phyloP scores from a whole-genome alignment of 2,329 filamentous ascomycete genomes.

The Xylariaceae sp. region DNA sequence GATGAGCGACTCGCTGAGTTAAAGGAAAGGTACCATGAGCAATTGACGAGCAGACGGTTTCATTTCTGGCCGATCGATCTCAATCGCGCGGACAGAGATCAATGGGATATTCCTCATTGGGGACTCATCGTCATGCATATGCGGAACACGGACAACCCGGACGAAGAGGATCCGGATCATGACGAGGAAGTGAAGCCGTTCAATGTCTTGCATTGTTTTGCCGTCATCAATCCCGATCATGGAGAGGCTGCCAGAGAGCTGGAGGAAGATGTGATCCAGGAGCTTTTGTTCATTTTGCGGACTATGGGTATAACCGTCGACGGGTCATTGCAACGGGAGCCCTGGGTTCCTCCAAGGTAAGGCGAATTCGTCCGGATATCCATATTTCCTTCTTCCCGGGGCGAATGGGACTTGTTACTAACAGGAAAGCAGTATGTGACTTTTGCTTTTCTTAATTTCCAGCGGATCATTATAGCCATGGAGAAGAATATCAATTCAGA shows the following conservation, averaged over 20 bases:
- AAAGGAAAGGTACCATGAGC: neutral
- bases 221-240: constrained; percentile 16
- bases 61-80: constrained; percentile 21
- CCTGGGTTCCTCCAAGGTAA: constrained; percentile 14
- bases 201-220: constrained; percentile 5
- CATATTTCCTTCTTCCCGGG: neutral
- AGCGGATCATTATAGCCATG: neutral
- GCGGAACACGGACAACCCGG: neutral
- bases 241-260: neutral
- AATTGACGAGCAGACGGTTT: constrained; percentile 8
- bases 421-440: constrained; percentile 5
- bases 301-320: neutral
- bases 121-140: constrained; percentile 16
- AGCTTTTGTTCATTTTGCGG: neutral
- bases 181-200: neutral
- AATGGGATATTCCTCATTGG: constrained; percentile 2
- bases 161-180: neutral
- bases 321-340: neutral
- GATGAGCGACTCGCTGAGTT: neutral
- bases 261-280: neutral
- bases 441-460: neutral
- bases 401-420: neutral
- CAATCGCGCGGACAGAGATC: neutral
- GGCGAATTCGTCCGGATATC: neutral
- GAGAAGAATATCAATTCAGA: no score